Conservation (phyloP, 2,329 filamentous ascomycete genomes). For the Fusarium liriodendri region DNA sequence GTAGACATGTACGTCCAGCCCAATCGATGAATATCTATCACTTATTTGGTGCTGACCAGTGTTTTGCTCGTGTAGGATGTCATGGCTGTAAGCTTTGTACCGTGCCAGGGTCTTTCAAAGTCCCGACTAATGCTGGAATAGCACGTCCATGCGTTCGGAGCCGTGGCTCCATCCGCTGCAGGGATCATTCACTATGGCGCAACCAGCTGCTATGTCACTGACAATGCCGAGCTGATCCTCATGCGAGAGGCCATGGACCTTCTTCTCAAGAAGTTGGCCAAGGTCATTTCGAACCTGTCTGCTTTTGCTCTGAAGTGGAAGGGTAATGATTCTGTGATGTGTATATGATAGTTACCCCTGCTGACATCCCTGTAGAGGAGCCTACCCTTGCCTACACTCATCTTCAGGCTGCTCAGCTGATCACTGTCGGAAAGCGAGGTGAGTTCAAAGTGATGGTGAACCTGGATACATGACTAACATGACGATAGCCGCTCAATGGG, state of each 20-base stretch:
- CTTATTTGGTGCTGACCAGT: background rate
- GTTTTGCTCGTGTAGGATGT: background rate
- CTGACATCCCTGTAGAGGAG: background rate
- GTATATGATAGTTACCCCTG: background rate
- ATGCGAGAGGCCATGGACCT: constrained; percentile 6
- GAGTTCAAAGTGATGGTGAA: background rate
- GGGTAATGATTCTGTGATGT: background rate
- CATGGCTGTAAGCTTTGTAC: constrained; percentile 1
- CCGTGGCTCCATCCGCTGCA: constrained; percentile 5
- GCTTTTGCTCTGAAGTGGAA: constrained; percentile 14
- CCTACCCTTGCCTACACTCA: constrained; percentile 7
- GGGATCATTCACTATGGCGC: constrained; percentile 12
- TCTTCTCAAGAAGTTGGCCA: constrained; percentile 10
- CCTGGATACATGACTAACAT: background rate
- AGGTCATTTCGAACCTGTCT: constrained; percentile 9
- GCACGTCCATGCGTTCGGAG: constrained; percentile 13
- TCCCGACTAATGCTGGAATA: background rate
- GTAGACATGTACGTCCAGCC: constrained; percentile 12
- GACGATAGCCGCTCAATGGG: background rate
- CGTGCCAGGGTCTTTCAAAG: background rate
- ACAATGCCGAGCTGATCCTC: constrained; percentile 15
- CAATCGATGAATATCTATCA: background rate
- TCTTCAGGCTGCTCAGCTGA: constrained; percentile 11
- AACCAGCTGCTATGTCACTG: constrained; percentile 8
- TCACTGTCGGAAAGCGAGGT: background rate